A percentile compares a stretch with the other conserved stretches of the same genome.
Conservation (phyloP, 179 eudicot species). For the Spinacia oleracea region DNA sequence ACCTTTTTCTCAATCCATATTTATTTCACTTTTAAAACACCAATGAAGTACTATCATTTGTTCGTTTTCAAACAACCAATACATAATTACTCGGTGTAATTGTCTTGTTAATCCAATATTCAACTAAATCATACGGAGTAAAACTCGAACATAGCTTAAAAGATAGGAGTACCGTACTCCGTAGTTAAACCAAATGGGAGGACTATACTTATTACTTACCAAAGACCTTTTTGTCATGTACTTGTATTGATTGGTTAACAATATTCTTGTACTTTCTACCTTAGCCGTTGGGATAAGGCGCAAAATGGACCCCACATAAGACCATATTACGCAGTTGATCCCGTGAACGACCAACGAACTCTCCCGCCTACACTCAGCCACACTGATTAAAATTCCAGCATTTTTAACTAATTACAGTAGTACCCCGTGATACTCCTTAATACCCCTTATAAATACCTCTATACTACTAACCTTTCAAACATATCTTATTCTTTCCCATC, state of each 20-base stretch:
- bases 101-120: no score
- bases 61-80: no score
- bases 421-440: background rate
- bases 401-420: background rate
- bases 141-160: no score
- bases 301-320: slow-evolving; percentile 6
- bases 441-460: slow-evolving; percentile 28
- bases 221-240: slow-evolving; percentile 1
- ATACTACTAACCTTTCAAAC: background rate
- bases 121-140: no score
- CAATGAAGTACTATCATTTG: no score
- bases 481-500: background rate
- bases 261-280: background rate
- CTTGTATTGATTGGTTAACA: background rate
- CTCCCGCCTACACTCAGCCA: background rate
- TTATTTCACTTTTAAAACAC: no score
- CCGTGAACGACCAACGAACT: slow-evolving; percentile 68
- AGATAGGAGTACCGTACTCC: no score
- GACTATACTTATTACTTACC: background rate
- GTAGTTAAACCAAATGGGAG: background rate
- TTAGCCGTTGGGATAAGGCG: slow-evolving; percentile 5
- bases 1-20: no score
- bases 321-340: slow-evolving; percentile 48
- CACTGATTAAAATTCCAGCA: slow-evolving; percentile 8
- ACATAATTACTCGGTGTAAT: no score